Conservation (phyloP, 441 rosid species). For the Omphalea diandra region DNA sequence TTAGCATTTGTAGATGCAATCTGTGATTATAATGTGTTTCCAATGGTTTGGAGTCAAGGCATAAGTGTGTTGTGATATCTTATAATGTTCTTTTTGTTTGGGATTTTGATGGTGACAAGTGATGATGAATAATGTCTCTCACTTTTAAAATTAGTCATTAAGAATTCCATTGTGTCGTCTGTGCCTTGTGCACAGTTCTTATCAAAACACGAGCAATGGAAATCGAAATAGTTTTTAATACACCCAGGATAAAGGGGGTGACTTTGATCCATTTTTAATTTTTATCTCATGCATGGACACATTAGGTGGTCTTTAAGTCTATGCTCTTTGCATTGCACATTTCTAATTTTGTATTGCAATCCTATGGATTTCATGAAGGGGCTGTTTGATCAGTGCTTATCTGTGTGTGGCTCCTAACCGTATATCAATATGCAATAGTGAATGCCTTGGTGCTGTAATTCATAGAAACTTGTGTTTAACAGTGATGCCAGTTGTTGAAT, state of each 20-base stretch:
- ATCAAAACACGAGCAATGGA: neutral
- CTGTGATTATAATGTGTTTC: too few relatives aligned
- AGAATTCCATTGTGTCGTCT: too few relatives aligned
- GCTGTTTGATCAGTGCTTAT: neutral
- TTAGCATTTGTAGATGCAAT: too few relatives aligned
- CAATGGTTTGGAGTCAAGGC: too few relatives aligned
- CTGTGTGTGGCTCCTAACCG: neutral
- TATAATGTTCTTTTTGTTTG: too few relatives aligned
- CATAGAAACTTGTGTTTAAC: neutral
- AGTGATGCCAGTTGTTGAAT: neutral
- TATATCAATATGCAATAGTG: neutral
- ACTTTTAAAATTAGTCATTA: too few relatives aligned
- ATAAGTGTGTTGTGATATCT: too few relatives aligned
- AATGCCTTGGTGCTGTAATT: neutral
- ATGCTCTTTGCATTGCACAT: neutral
- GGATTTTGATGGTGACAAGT: too few relatives aligned
- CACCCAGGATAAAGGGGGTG: neutral
- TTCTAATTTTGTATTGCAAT: neutral
- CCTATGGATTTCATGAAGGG: neutral
- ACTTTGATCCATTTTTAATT: neutral
- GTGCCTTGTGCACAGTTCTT: neutral
- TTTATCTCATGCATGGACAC: neutral
- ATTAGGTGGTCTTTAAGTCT: neutral
- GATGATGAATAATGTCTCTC: too few relatives aligned
- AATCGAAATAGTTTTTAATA: neutral